Base-by-base conservation (phyloP, 192 early-diverging fungal species). In the Podila minutissima region DNA sequence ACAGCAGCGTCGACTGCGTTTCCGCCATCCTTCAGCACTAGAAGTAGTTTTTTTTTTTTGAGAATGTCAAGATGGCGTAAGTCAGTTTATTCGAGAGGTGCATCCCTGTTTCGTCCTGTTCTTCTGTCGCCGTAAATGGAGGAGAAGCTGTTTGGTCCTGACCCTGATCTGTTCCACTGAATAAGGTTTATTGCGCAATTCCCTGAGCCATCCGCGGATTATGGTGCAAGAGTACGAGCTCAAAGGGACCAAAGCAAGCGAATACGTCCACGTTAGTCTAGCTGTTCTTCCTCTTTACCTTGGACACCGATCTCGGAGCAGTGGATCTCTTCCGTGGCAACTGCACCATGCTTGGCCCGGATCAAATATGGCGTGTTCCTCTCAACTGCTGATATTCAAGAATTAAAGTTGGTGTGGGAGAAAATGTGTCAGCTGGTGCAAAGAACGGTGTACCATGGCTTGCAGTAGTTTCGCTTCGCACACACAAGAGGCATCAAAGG, bases 1-100 rank as follows among this genome's bases (percentile, higher is more conserved):
- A 99, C 91, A 8, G 94, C 92, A 1, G 95, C 92, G 83, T 99
- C 97, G 0, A 96, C 92, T 2, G 96, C 95, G 37, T 91, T 94
- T 33, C 97, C 97, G 62, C 95, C 95, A 12, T 93, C 88, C 72
- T 92, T 92, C 46, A 99, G 75, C 3, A 93, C 89, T 88, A 55
- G 11, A 24, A 24, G 53, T 55, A 26, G 5, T 46, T 46, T 46
- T 46, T 12, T 41, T 13, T 41, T 46, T 8, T 46, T 2, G 2
- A 1, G 15, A 17, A 8, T 4, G 41, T 15, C 8, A 46, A 46
- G 41, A 37, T 46, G 15, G 41, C 41, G 2, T 46, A 2, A 46
- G 41, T 46, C 13, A 46, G 41, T 12, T 46, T 46, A 11, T 11
- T 46, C 41, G 12, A 17, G 41, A 46, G 41, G 41, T 46, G 41